Evolutionary conservation across 495 filamentous ascomycete genomes (phyloP), one percentile per base, ranked within the genome.

Genomic region (Aspergillus panamensis): DNA sequence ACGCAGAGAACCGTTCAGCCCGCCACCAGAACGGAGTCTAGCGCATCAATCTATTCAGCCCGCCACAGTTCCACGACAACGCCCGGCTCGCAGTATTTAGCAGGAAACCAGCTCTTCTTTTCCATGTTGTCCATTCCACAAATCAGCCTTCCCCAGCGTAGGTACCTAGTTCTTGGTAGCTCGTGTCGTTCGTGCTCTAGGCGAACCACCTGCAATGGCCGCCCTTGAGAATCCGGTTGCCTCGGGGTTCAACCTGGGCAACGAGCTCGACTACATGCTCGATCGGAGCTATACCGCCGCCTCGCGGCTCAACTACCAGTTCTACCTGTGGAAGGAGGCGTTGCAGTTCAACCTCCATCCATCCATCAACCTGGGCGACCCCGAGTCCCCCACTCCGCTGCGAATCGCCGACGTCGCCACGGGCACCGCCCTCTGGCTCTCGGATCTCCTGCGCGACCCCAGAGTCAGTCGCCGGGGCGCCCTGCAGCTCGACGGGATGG

Each of bases 401-500:
- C 13, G 54, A 12, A 50, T 57, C 33, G 54, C 54, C 19, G 54
- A 57, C 21, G 13, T 57, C 13, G 44, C 44, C 12, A 49, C 54
- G 1, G 54, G 54, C 0, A 57, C 54, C 1, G 54, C 45, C 1
- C 50, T 57, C 31, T 57, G 54, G 54, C 54, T 57, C 6, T 39
- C 17, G 17, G 54, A 57, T 17, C 54, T 57, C 31, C 16, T 57
- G 3, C 48, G 19, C 0, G 53, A 56, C 5, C 30, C 55, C 6
- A 31, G 7, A 10, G 9, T 37, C 9, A 20, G 12, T 16, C 29
- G 17, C 1, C 13, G 35, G 2, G 13, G 29, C 13, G 29, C 35
- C 0, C 10, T 44, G 16, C 45, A 61, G 14, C 54, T 70, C 30
- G 69, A 62, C 6, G 60, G 60, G 3, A 17, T 62, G 3, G 59